These are phyloP conservation scores for Kalmusia sp. DNA, from an alignment of 2,329 filamentous ascomycete genomes.

Conservation along the genomic window DNA sequence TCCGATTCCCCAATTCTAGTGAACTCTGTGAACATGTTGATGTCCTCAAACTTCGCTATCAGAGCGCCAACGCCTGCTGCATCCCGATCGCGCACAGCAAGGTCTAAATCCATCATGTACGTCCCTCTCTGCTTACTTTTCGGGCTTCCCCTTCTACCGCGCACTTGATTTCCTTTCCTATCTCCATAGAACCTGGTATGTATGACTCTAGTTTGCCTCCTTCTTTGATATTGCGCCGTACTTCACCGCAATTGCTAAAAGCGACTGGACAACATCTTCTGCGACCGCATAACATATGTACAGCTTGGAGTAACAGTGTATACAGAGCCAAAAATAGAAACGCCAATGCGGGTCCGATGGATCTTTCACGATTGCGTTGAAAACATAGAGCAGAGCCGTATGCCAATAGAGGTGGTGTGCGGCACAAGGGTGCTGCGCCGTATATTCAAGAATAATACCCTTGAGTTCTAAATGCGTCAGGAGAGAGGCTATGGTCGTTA, in stretches of 20 bases:
- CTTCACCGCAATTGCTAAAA: not conserved
- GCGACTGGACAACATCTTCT: not conserved
- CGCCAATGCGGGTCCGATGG: slow-evolving; percentile 1
- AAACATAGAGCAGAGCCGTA: slow-evolving; percentile 4
- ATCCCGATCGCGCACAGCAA: slow-evolving; percentile 1
- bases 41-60: not conserved
- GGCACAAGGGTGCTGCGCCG: slow-evolving; percentile 2
- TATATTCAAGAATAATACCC: slow-evolving; percentile 7
- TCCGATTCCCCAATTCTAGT: slow-evolving; percentile 1
- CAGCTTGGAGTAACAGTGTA: slow-evolving; percentile 6
- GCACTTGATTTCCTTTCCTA: not conserved
- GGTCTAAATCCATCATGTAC: slow-evolving; percentile 1
- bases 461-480: slow-evolving; percentile 1
- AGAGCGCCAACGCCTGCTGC: not conserved
- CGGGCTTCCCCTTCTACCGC: not conserved
- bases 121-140: not conserved
- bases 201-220: not conserved
- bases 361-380: slow-evolving; percentile 3
- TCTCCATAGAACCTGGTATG: not conserved
- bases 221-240: not conserved
- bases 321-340: slow-evolving; percentile 8
- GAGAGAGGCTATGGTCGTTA: not conserved
- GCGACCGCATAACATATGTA: slow-evolving; percentile 3
- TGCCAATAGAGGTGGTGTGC: slow-evolving; percentile 1
- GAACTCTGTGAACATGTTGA: slow-evolving; percentile 5